Percentiles rank a stretch among this genome's conserved stretches.
Evolutionary conservation across 192 early-diverging fungal genomes (phyloP).

Genomic region (Diversispora epigaea): DNA sequence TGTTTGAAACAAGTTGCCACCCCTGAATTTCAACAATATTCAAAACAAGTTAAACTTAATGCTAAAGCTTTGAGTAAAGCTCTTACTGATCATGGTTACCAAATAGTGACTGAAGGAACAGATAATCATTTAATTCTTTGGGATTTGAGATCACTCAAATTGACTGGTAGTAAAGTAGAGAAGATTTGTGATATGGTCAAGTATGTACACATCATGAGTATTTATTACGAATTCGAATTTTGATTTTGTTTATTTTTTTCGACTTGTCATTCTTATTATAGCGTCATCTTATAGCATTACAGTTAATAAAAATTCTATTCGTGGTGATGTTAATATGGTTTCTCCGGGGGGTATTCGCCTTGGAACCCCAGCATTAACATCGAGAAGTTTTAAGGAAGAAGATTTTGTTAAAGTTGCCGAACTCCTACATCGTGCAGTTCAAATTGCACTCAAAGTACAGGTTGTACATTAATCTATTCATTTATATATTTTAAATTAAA

Average conservation of each 20-base stretch:
- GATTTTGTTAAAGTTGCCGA: conserved; percentile 97
- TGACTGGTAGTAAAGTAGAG: conserved; percentile 98
- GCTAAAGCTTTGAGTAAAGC: conserved; percentile 79
- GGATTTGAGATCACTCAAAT: conserved; percentile 88
- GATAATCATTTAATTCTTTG: conserved; percentile 99
- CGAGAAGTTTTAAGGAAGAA: conserved; percentile 92
- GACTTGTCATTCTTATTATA: neutral
- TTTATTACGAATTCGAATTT: neutral
- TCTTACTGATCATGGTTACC: conserved; percentile 83
- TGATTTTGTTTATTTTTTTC: neutral
- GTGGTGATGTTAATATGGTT: conserved; percentile 92
- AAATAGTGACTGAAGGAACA: conserved; percentile 91
- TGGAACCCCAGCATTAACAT: conserved; percentile 93
- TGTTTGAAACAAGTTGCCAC: conserved; percentile 95
- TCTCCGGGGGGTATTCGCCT: conserved; percentile 98
- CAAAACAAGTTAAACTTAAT: conserved; percentile 95
- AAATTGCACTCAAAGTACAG: conserved; percentile 88
- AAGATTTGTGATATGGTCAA: conserved; percentile 96
- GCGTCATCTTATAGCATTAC: conserved; percentile 67
- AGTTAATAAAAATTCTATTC: conserved; percentile 99
- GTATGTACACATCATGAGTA: neutral
- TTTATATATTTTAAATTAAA: neutral
- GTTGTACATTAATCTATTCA: conserved; percentile 8
- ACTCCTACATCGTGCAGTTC: conserved; percentile 90
- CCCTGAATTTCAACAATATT: conserved; percentile 92